Base-by-base conservation (phyloP, 2,329 filamentous ascomycete genomes). In the Phoma sp. region DNA sequence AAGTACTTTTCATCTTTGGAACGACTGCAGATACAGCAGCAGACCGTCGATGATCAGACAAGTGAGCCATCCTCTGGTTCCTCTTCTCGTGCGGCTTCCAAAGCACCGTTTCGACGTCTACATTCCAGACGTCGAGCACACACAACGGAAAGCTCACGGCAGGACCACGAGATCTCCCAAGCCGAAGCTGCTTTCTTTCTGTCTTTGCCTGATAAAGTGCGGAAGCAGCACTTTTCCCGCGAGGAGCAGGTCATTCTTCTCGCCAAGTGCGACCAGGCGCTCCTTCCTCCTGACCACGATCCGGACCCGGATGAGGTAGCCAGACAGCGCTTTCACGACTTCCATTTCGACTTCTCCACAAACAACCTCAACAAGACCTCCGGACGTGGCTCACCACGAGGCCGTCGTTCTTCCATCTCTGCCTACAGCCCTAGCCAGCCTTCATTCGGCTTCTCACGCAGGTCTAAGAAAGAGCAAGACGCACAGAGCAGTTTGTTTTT, bases 1-100 rank as follows among this genome's bases (percentile, higher is more conserved):
- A 81, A 91, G 85, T 91, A 89, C 77, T 91, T 91, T 77, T 90
- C 88, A 29, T 87, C 85, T 7, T 81, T 89, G 60, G 89, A 92
- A 75, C 84, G 88, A 54, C 81, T 90, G 55, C 85, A 85, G 65
- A 85, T 91, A 71, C 84, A 83, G 45, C 85, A 86, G 65, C 76
- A 76, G 44, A 62, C 64, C 63, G 68, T 63, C 51, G 59, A 68
- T 55, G 56, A 68, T 37, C 52, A 45, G 31, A 37, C 47, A 36
- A 51, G 52, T 33, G 46, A 53, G 52, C 60, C 58, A 57, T 62
- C 51, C 32, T 69, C 65, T 46, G 54, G 54, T 46, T 66, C 58
- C 55, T 66, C 68, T 36, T 70, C 68, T 45, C 66, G 60, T 47
- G 60, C 67, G 40, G 55, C 55, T 38, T 67, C 66, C 6, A 41